Evolutionary conservation across 345 rosid species (phyloP).

Genomic region (Raphanus sativus): DNA sequence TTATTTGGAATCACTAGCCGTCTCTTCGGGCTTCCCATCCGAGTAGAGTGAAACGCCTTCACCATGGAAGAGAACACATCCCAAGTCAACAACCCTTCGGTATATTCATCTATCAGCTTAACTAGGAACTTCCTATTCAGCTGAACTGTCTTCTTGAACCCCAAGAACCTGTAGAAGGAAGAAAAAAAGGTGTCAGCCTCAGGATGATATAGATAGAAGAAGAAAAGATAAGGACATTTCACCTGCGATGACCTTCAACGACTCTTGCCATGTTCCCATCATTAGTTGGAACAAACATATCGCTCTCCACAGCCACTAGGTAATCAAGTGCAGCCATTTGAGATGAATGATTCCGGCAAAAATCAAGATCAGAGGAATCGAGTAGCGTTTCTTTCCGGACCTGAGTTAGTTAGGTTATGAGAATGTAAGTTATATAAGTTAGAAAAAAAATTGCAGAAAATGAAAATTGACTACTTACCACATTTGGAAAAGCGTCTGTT

Average conservation of each 20-base stretch:
- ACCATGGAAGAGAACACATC: conserved; percentile 71
- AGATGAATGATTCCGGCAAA: conserved; percentile 75
- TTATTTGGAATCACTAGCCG: conserved; percentile 63
- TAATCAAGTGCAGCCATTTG: conserved; percentile 95
- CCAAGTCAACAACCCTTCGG: conserved; percentile 66
- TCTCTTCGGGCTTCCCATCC: conserved; percentile 72
- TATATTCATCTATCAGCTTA: conserved; percentile 64
- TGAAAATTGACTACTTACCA: conserved; percentile 55
- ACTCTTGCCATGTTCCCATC: conserved; percentile 98
- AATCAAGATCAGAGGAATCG: conserved; percentile 58
- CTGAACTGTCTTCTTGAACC: conserved; percentile 81
- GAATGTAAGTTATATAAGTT: conserved; percentile 1
- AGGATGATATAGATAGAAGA: neutral
- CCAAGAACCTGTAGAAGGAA: conserved; percentile 63
- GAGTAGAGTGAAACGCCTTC: conserved; percentile 65
- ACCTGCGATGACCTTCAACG: conserved; percentile 99
- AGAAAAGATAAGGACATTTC: conserved; percentile 3
- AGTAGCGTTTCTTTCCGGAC: conserved; percentile 82
- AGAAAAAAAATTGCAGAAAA: neutral
- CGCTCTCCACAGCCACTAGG: conserved; percentile 86
- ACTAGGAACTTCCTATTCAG: conserved; percentile 76
- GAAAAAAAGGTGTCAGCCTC: conserved; percentile 6
- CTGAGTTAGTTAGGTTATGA: conserved; percentile 46
- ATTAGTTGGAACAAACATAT: conserved; percentile 85
- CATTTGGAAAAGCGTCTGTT: conserved; percentile 64